Evolutionary conservation across 139 green algal genomes (phyloP).

Genomic region (Spirogloea muscicola): DNA sequence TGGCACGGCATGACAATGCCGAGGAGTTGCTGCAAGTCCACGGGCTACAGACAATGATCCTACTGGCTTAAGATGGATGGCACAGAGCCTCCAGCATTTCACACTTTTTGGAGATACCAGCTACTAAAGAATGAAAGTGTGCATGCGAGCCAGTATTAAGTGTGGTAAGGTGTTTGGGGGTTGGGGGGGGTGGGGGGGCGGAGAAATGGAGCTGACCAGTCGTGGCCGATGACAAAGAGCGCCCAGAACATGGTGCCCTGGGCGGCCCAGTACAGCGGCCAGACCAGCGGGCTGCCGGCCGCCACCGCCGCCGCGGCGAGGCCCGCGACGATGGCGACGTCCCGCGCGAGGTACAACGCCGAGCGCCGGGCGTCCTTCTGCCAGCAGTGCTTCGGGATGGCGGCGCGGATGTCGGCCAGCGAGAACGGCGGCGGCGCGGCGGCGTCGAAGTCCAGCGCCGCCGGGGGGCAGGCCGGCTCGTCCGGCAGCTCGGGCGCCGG

Average conservation of each 20-base stretch:
- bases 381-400: constrained; percentile 78
- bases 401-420: constrained; percentile 72
- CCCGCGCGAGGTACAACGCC: constrained; percentile 66
- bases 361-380: constrained; percentile 72
- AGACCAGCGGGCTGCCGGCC: constrained; percentile 69
- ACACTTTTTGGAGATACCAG: not conserved
- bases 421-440: constrained; percentile 68
- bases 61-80: not conserved
- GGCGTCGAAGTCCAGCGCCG: constrained; percentile 37
- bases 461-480: constrained; percentile 37
- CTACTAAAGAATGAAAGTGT: no score
- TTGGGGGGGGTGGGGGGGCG: no score
- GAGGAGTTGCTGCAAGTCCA: not conserved
- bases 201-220: constrained; percentile 69
- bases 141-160: no score
- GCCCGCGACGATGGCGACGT: constrained; percentile 78
- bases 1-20: not conserved
- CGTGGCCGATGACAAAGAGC: constrained; percentile 92
- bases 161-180: no score
- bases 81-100: not conserved
- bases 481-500: constrained; percentile 44
- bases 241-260: constrained; percentile 99
- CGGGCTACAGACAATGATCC: not conserved
- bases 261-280: constrained; percentile 90
- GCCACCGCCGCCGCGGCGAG: constrained; percentile 67